Evolutionary conservation across 208 protist species (phyloP).

Genomic region (Acanthamoeba sp.): DNA sequence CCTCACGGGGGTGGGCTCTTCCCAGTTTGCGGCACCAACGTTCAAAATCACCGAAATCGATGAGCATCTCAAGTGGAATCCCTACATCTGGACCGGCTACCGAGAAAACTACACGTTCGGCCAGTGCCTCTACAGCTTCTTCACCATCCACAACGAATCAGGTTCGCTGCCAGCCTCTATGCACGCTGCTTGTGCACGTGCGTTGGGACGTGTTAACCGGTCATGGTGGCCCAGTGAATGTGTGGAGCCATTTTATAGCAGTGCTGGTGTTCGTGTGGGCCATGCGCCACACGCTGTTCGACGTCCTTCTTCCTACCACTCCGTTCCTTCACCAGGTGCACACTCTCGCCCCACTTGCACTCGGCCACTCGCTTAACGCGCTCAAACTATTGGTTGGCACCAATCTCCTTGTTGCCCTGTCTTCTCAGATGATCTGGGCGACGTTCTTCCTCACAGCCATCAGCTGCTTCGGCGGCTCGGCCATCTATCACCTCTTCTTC

Average conservation of each 20-base stretch:
- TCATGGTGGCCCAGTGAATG: background rate
- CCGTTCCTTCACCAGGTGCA: background rate
- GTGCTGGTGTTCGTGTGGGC: constrained; percentile 42
- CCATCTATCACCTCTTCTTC: constrained; percentile 45
- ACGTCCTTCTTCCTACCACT: background rate
- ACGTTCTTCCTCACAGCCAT: constrained; percentile 22
- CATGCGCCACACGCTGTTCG: background rate
- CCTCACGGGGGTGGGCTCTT: background rate
- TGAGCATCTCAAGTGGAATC: constrained; percentile 34
- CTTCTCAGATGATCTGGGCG: constrained; percentile 1
- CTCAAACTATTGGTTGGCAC: too few species aligned
- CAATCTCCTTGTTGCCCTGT: too few species aligned
- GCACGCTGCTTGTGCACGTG: too few species aligned
- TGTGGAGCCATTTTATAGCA: constrained; percentile 2
- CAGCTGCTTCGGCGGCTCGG: background rate
- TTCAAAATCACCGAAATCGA: constrained; percentile 28
- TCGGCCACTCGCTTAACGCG: background rate
- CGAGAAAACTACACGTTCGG: constrained; percentile 24
- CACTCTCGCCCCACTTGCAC: too few species aligned
- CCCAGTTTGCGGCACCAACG: background rate
- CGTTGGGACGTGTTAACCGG: too few species aligned
- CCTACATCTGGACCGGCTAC: constrained; percentile 47
- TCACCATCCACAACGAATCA: constrained; percentile 34
- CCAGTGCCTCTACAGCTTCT: constrained; percentile 13
- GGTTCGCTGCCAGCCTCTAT: background rate